Conservation (phyloP, 305 asterid genomes). For the Fraxinus paxiana region DNA sequence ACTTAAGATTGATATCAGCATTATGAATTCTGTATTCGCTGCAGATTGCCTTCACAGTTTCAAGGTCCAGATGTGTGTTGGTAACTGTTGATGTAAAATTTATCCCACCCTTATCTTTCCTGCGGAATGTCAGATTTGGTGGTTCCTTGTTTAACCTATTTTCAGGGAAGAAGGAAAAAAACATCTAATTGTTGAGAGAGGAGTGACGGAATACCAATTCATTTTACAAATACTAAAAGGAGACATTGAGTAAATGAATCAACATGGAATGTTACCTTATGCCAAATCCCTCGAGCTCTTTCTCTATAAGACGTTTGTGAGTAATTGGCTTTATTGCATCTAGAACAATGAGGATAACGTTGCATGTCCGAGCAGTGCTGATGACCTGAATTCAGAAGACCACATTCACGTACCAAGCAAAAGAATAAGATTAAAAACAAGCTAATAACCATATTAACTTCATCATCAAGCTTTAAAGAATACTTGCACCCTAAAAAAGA, state of each 20-base stretch:
- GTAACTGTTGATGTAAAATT: conserved; percentile 80
- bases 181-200: conserved; percentile 1
- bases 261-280: conserved; percentile 55
- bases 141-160: conserved; percentile 94
- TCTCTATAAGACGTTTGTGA: conserved; percentile 90
- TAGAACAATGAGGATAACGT: conserved; percentile 83
- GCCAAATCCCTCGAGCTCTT: conserved; percentile 97
- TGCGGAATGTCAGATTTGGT: conserved; percentile 84
- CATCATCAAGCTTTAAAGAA: not conserved
- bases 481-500: not conserved
- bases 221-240: not conserved
- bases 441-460: not conserved
- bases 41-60: conserved; percentile 92
- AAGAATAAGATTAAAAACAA: conserved; percentile 22
- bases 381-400: conserved; percentile 59
- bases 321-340: conserved; percentile 96
- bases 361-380: conserved; percentile 98
- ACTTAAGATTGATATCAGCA: conserved; percentile 80
- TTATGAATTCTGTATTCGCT: conserved; percentile 91
- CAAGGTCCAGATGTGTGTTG: conserved; percentile 85
- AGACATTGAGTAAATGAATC: not conserved
- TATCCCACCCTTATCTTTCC: conserved; percentile 91
- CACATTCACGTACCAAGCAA: conserved; percentile 15
- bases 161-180: conserved; percentile 11
- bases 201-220: not conserved